A percentile compares a stretch with the other conserved stretches of the same genome.
Evolutionary conservation across 2,329 filamentous ascomycete genomes (phyloP).

Genomic region (Aspergillus carbonarius): DNA sequence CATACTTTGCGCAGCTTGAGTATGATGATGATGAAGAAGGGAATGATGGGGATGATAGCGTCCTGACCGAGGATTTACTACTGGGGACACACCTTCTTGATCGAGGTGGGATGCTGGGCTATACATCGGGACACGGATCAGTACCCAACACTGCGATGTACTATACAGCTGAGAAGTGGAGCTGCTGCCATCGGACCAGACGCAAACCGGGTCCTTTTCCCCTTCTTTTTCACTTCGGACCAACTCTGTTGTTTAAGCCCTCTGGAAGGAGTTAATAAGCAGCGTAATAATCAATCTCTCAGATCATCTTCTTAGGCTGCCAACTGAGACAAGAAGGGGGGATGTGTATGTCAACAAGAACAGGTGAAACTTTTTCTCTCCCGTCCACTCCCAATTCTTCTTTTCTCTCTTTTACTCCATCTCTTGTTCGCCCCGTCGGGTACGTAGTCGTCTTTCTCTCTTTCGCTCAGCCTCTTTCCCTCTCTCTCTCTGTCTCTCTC

Average conservation of each 20-base stretch:
- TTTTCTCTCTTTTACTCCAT: neutral
- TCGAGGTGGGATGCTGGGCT: no score
- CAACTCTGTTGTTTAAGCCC: neutral
- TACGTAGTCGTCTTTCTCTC: neutral
- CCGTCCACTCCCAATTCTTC: neutral
- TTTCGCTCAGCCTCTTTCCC: neutral
- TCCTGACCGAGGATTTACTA: no score
- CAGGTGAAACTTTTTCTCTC: neutral
- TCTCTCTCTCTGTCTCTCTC: neutral
- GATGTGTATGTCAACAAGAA: neutral
- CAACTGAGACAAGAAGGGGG: neutral
- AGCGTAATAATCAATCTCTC: neutral
- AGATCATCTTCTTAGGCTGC: neutral
- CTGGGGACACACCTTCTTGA: no score
- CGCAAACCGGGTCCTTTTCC: neutral
- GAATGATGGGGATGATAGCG: neutral
- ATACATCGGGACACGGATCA: neutral
- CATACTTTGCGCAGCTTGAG: neutral
- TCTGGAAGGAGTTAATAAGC: slow-evolving; percentile 4
- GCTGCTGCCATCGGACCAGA: neutral
- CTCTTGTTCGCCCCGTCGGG: neutral
- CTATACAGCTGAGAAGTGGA: neutral
- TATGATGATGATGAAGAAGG: neutral
- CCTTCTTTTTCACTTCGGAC: neutral
- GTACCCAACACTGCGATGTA: neutral